phyloP scores from a whole-genome alignment of 257 asterid species.

The Solanum virginianum region DNA sequence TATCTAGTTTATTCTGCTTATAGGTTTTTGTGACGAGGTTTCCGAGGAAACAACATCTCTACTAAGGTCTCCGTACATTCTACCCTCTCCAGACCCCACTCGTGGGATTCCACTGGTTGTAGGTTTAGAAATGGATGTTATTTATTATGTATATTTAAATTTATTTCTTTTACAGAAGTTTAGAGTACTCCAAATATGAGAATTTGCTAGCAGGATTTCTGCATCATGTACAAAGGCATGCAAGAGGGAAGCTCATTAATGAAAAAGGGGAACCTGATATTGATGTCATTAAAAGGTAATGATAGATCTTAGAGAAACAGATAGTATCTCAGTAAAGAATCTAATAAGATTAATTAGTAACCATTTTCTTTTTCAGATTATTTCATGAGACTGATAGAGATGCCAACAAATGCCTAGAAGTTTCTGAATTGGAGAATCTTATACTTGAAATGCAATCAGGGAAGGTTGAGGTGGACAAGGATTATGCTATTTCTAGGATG shows the following conservation, averaged over 20 bases:
- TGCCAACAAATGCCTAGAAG: constrained; percentile 20
- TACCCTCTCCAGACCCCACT: too few relatives aligned
- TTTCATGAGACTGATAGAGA: constrained; percentile 22
- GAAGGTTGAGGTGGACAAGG: constrained; percentile 24
- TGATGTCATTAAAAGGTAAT: constrained; percentile 25
- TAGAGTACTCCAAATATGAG: constrained; percentile 37
- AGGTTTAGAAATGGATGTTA: neutral
- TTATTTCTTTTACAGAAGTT: constrained; percentile 15
- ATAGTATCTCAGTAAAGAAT: neutral
- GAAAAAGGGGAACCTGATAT: constrained; percentile 28
- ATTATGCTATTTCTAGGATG: constrained; percentile 23
- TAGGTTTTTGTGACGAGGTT: too few relatives aligned
- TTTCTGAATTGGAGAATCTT: constrained; percentile 23
- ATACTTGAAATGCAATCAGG: constrained; percentile 24
- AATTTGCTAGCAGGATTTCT: constrained; percentile 31
- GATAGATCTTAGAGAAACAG: neutral
- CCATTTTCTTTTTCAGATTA: constrained; percentile 1
- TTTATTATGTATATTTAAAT: neutral
- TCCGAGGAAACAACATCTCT: too few relatives aligned
- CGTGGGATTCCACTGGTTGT: too few relatives aligned
- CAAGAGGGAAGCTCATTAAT: constrained; percentile 25
- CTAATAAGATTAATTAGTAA: neutral
- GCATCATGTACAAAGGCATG: constrained; percentile 32
- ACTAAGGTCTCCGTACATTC: too few relatives aligned
- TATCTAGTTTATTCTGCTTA: too few relatives aligned